Evolutionary conservation across 2,329 filamentous ascomycete genomes (phyloP).

Genomic region (Colletotrichum godetiae): DNA sequence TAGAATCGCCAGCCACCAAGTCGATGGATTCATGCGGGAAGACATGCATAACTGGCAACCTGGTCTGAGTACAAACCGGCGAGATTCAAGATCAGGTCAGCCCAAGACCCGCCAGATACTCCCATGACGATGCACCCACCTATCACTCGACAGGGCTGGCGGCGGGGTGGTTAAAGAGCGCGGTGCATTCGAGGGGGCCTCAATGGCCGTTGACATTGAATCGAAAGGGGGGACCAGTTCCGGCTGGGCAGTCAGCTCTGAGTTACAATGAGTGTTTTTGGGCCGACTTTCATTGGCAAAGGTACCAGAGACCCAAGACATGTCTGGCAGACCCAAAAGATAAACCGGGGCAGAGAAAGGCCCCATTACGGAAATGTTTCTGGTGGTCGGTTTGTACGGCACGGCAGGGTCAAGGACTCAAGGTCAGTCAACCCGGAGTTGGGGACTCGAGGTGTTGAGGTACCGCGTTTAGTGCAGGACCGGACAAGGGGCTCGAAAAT

Average conservation of each 20-base stretch:
- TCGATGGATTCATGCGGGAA: constrained; percentile 24
- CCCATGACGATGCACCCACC: constrained; percentile 28
- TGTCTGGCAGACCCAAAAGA: constrained; percentile 32
- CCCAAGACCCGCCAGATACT: constrained; percentile 26
- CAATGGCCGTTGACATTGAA: constrained; percentile 20
- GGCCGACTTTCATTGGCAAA: constrained; percentile 12
- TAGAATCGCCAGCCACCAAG: constrained; percentile 33
- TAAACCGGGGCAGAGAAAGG: constrained; percentile 30
- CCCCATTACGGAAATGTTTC: constrained; percentile 27
- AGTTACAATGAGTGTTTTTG: constrained; percentile 5
- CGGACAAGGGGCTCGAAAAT: constrained; percentile 17
- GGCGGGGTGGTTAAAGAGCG: constrained; percentile 13
- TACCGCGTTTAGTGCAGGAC: constrained; percentile 12
- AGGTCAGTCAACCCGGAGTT: constrained; percentile 30
- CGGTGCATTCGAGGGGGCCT: constrained; percentile 21
- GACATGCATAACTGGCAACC: constrained; percentile 25
- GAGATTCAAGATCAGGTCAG: constrained; percentile 19
- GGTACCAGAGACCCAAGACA: constrained; percentile 30
- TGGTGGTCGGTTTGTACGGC: constrained; percentile 29
- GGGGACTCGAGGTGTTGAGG: constrained; percentile 17
- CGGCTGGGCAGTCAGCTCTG: constrained; percentile 34
- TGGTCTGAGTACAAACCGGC: constrained; percentile 1
- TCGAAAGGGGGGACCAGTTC: constrained; percentile 14
- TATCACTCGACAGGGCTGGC: constrained; percentile 34
- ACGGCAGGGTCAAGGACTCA: constrained; percentile 22